Conservation (phyloP, 2,329 filamentous ascomycete genomes). For the Rasamsonia emersonii region DNA sequence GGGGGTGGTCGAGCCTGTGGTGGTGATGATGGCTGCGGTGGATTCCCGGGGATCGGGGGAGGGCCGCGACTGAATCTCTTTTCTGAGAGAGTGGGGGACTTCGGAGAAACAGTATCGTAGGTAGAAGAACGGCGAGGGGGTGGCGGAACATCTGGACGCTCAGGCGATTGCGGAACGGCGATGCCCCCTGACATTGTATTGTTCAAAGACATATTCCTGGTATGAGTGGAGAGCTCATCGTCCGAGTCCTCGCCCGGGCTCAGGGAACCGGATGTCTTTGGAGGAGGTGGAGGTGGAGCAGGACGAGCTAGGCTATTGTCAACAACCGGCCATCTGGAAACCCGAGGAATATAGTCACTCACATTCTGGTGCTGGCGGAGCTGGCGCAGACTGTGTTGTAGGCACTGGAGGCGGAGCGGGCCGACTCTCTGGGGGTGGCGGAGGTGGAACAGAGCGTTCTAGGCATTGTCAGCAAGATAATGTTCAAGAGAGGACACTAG, state of each 20-base stretch:
- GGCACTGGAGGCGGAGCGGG: slow-evolving; percentile 30
- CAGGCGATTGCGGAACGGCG: slow-evolving; percentile 39
- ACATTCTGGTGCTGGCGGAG: slow-evolving; percentile 45
- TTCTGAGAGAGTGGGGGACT: slow-evolving; percentile 24
- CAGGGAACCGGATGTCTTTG: slow-evolving; percentile 51
- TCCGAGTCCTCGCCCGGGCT: slow-evolving; percentile 79
- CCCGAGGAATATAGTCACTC: slow-evolving; percentile 28
- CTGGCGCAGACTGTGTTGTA: slow-evolving; percentile 24
- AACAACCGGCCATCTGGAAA: slow-evolving; percentile 17
- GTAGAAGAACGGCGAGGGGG: slow-evolving; percentile 26
- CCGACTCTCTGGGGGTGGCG: slow-evolving; percentile 33
- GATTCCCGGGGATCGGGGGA: slow-evolving; percentile 30
- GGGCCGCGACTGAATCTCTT: slow-evolving; percentile 37
- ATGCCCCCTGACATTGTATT: slow-evolving; percentile 31
- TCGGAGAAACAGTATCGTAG: slow-evolving; percentile 36
- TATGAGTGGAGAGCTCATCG: slow-evolving; percentile 64
- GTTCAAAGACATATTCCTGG: slow-evolving; percentile 36
- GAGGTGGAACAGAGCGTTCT: slow-evolving; percentile 39
- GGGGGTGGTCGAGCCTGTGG: slow-evolving; percentile 56
- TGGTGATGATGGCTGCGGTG: slow-evolving; percentile 31
- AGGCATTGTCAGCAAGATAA: slow-evolving; percentile 4
- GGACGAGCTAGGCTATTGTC: slow-evolving; percentile 55
- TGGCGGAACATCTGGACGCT: slow-evolving; percentile 23
- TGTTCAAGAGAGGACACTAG: not conserved
- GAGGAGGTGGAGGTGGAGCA: slow-evolving; percentile 47